These are phyloP conservation scores for Dothistroma pini DNA, from an alignment of 2,329 filamentous ascomycete genomes.

Conservation along the genomic window DNA sequence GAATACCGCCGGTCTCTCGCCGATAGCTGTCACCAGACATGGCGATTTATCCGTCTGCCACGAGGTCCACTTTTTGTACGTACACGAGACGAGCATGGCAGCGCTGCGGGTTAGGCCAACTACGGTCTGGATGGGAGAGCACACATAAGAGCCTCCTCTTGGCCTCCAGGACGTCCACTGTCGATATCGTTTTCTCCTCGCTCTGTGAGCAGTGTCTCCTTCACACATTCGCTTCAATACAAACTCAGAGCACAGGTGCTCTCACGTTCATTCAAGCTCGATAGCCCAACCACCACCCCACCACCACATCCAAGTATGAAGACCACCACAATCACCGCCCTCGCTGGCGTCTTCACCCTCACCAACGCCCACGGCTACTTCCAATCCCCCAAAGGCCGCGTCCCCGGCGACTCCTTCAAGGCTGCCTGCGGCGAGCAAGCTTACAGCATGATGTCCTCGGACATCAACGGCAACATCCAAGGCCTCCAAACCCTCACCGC, in stretches of 20 bases:
- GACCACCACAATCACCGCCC: slow-evolving; percentile 36
- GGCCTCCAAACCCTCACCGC: slow-evolving; percentile 49
- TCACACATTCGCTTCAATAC: slow-evolving; percentile 9
- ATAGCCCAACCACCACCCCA: background rate
- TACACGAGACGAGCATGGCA: slow-evolving; percentile 3
- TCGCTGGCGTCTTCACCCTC: slow-evolving; percentile 44
- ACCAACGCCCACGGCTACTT: slow-evolving; percentile 55
- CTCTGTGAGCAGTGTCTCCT: slow-evolving; percentile 20
- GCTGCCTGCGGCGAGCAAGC: slow-evolving; percentile 54
- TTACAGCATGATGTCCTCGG: slow-evolving; percentile 50
- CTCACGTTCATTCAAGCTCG: background rate
- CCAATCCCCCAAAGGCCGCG: slow-evolving; percentile 46
- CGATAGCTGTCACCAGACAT: background rate
- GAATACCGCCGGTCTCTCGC: background rate
- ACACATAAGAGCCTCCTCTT: background rate
- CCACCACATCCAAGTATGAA: slow-evolving; percentile 14
- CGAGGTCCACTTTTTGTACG: background rate
- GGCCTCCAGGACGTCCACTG: background rate
- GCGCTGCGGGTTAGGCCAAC: background rate
- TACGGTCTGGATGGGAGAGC: background rate
- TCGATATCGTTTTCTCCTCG: background rate
- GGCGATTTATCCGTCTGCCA: slow-evolving; percentile 1
- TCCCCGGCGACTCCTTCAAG: slow-evolving; percentile 51
- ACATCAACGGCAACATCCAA: slow-evolving; percentile 58
- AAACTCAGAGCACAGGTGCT: slow-evolving; percentile 13